Percentiles rank a stretch among this genome's conserved stretches.
Evolutionary conservation across 140 eudicot species (phyloP).

Genomic region (Erigeron philadelphicus): DNA sequence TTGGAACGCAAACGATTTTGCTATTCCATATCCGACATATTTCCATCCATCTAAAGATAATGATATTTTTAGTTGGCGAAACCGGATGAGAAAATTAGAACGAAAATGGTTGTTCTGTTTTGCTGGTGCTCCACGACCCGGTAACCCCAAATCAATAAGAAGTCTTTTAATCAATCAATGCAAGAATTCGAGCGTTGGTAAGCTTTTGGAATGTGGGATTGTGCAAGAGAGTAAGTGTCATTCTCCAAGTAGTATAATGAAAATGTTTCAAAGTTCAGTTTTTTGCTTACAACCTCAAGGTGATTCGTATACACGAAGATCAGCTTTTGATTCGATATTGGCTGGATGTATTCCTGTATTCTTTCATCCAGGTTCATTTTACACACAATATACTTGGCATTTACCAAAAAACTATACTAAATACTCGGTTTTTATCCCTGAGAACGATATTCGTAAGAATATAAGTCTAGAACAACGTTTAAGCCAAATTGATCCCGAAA

Average conservation of each 20-base stretch:
- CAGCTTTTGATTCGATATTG: slow-evolving; percentile 26
- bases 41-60: slow-evolving; percentile 25
- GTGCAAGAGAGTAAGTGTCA: slow-evolving; percentile 20
- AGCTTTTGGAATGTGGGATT: slow-evolving; percentile 21
- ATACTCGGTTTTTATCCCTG: slow-evolving; percentile 23
- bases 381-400: slow-evolving; percentile 28
- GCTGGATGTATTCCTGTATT: slow-evolving; percentile 27
- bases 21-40: slow-evolving; percentile 24
- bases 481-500: slow-evolving; percentile 9
- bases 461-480: slow-evolving; percentile 22
- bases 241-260: slow-evolving; percentile 25
- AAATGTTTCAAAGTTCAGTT: slow-evolving; percentile 25
- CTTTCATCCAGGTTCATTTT: slow-evolving; percentile 25
- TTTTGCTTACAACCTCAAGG: slow-evolving; percentile 27
- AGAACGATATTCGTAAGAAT: slow-evolving; percentile 24
- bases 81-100: slow-evolving; percentile 9
- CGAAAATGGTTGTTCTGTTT: slow-evolving; percentile 24
- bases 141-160: slow-evolving; percentile 13
- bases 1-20: slow-evolving; percentile 16
- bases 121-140: slow-evolving; percentile 25
- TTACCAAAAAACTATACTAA: slow-evolving; percentile 13
- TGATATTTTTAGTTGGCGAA: slow-evolving; percentile 18
- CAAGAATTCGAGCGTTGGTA: slow-evolving; percentile 20
- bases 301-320: slow-evolving; percentile 23
- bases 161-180: slow-evolving; percentile 20